These are phyloP conservation scores for Crucihimalaya himalaica DNA, from an alignment of 345 rosid genomes.

Conservation along the genomic window DNA sequence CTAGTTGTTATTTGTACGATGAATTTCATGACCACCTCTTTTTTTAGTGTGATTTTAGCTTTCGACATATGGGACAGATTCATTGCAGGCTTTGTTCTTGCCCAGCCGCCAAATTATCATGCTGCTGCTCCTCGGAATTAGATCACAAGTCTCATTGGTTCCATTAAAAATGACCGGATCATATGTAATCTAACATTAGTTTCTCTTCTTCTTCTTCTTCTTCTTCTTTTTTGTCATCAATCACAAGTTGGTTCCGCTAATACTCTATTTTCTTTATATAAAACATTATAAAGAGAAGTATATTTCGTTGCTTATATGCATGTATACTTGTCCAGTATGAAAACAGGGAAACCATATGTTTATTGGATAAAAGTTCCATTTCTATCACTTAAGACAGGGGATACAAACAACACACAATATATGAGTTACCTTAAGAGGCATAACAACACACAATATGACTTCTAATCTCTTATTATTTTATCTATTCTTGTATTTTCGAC, in stretches of 20 bases:
- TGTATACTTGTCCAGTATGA: not conserved
- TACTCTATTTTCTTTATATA: not conserved
- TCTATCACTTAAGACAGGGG: not conserved
- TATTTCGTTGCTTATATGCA: not conserved
- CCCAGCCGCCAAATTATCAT: no score
- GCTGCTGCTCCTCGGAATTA: no score
- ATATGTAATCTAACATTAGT: not conserved
- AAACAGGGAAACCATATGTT: conserved; percentile 2
- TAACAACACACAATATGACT: not conserved
- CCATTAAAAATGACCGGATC: not conserved
- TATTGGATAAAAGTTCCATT: conserved; percentile 4
- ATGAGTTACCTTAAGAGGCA: conserved; percentile 12
- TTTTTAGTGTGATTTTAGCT: no score
- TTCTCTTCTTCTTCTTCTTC: not conserved
- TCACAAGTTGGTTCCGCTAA: not conserved
- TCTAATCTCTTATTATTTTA: not conserved
- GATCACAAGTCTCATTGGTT: no score
- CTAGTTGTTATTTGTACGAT: no score
- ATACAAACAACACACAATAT: conserved; percentile 21
- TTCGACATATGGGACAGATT: no score
- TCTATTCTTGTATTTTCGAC: not conserved
- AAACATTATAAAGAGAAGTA: not conserved
- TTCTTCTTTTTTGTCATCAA: not conserved
- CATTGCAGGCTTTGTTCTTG: no score
- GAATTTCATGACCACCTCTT: no score